These are phyloP conservation scores for Fusarium tanahbumbuense DNA, from an alignment of 2,329 filamentous ascomycete species.

Conservation along the genomic window DNA sequence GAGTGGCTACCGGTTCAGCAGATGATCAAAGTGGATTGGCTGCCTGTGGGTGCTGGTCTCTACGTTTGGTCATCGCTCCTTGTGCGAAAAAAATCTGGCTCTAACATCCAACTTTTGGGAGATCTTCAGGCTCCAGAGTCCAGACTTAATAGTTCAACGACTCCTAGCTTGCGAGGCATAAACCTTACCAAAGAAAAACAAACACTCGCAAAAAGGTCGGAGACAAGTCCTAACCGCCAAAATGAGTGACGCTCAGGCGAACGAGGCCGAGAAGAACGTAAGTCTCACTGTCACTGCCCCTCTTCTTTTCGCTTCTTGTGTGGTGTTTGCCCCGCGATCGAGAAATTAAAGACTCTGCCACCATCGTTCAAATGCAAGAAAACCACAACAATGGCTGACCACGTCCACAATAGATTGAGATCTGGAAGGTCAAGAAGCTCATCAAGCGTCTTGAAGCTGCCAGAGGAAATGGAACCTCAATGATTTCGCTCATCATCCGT, in stretches of 20 bases:
- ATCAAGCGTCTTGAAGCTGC: constrained; percentile 98
- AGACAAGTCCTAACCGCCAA: constrained; percentile 57
- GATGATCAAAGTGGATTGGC: constrained; percentile 27
- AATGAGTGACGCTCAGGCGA: constrained; percentile 88
- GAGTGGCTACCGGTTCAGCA: not conserved
- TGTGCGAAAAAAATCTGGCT: constrained; percentile 51
- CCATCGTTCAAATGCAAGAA: constrained; percentile 11
- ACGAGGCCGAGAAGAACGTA: constrained; percentile 97
- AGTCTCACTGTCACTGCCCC: constrained; percentile 50
- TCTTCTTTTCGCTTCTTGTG: constrained; percentile 23
- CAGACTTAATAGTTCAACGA: constrained; percentile 36
- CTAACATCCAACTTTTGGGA: constrained; percentile 48
- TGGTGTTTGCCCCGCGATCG: constrained; percentile 49
- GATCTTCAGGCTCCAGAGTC: constrained; percentile 42
- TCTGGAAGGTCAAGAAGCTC: constrained; percentile 99
- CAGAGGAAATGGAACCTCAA: constrained; percentile 97
- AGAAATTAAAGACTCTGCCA: constrained; percentile 19
- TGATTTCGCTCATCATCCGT: constrained; percentile 99
- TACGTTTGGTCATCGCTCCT: constrained; percentile 42
- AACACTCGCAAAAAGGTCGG: constrained; percentile 37
- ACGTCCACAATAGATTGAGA: constrained; percentile 67
- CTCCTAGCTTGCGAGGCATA: constrained; percentile 41
- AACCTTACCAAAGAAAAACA: constrained; percentile 21
- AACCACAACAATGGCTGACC: constrained; percentile 34
- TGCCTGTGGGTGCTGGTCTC: constrained; percentile 14